phyloP scores from a whole-genome alignment of 106 monocot species.

The Dactylorhiza incarnata region DNA sequence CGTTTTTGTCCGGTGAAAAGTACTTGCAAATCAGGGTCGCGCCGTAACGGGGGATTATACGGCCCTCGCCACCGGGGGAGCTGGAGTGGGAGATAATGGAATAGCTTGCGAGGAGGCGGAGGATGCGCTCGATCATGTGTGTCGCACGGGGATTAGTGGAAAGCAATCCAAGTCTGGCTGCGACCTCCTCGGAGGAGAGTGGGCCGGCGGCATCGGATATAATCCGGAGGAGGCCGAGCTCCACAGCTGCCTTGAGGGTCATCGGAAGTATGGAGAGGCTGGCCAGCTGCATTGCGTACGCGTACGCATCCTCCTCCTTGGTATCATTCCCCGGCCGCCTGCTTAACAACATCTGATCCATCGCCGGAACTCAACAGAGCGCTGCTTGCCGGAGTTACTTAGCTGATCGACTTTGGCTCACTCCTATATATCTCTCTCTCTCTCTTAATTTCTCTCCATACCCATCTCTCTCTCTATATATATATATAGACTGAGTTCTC shows the following conservation, averaged over 20 bases:
- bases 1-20: slow-evolving; percentile 7
- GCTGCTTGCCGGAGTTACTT: no score
- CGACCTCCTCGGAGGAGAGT: slow-evolving; percentile 8
- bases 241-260: slow-evolving; percentile 18
- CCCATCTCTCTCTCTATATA: no score
- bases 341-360: neutral
- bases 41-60: slow-evolving; percentile 5
- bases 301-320: slow-evolving; percentile 6
- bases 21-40: slow-evolving; percentile 9
- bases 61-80: neutral
- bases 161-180: neutral
- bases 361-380: no score
- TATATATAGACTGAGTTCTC: no score
- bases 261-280: slow-evolving; percentile 2
- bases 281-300: slow-evolving; percentile 8
- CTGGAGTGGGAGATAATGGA: slow-evolving; percentile 7
- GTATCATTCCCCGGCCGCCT: no score
- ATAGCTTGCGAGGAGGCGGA: neutral
- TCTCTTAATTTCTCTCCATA: no score
- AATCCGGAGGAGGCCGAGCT: slow-evolving; percentile 16
- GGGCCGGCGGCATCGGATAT: slow-evolving; percentile 1
- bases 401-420: no score
- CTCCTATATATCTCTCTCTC: no score
- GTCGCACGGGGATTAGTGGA: slow-evolving; percentile 6
- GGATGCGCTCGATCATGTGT: slow-evolving; percentile 14